Evolutionary conservation across 495 filamentous ascomycete species (phyloP).

Genomic region (Parmelia sp.): DNA sequence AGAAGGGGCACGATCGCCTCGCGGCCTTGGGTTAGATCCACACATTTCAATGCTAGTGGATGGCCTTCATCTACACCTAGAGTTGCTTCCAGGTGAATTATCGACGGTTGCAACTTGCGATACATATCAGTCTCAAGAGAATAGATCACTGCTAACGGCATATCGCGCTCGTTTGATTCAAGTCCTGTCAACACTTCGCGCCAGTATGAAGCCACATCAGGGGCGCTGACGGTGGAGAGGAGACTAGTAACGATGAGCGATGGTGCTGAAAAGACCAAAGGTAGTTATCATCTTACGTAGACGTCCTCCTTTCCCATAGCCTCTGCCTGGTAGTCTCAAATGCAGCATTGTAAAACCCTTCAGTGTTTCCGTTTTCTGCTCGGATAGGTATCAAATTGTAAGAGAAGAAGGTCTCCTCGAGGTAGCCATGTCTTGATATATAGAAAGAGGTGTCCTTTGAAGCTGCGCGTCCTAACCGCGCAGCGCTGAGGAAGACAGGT

Average conservation of each 20-base stretch:
- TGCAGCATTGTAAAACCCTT: conserved; percentile 58
- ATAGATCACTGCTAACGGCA: neutral
- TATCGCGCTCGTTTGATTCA: neutral
- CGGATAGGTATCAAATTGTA: neutral
- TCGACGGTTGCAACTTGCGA: conserved; percentile 40
- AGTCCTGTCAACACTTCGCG: neutral
- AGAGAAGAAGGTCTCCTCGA: conserved; percentile 1
- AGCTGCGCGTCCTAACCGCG: neutral
- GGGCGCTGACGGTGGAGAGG: neutral
- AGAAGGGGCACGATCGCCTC: neutral
- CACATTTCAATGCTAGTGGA: neutral
- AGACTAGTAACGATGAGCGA: neutral
- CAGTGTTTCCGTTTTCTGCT: conserved; percentile 44
- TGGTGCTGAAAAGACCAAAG: neutral
- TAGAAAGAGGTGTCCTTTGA: neutral
- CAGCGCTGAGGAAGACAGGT: neutral
- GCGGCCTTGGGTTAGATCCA: neutral
- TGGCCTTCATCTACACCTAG: neutral
- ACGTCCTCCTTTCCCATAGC: conserved; percentile 56
- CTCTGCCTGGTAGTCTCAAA: conserved; percentile 60
- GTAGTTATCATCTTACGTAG: conserved; percentile 57
- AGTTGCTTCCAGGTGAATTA: conserved; percentile 26
- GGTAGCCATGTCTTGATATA: neutral
- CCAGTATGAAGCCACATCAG: conserved; percentile 1
- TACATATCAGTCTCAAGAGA: neutral